Evolutionary conservation across 352 stramenopile genomes (phyloP), one percentile per base, ranked within the genome.

Genomic region (Phytophthora cryptogea): DNA sequence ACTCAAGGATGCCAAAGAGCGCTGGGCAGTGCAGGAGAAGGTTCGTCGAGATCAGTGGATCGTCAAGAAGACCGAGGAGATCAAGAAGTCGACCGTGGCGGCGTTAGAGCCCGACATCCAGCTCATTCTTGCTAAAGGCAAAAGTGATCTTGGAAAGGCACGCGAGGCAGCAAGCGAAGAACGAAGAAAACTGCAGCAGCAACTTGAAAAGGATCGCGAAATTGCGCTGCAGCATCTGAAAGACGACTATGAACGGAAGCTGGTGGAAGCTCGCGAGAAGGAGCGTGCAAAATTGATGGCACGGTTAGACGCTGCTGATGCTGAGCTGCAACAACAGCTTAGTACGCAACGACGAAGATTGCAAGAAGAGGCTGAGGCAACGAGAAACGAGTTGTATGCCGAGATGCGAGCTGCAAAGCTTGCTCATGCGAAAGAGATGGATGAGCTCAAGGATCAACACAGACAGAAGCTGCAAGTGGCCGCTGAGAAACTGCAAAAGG

Each of bases 21-120:
- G 76, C n/a, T 94, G 84, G 84, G 32, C 64, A 27, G 63, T 74
- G 2, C 78, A 90, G 48, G 84, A 94, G 45, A 91, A 90, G 42
- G 61, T 73, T 17, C 74, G 78, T 11, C 78, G 84, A 37, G 82
- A 92, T 30, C 78, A 94, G 44, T 94, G 82, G 84, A 86, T 93
- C 55, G 62, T 74, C 13, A 89, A 90, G 54, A 93, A 94, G 64
- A 94, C 82, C 1, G 84, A 90, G 39, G 84, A 94, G 60, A 91
- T 92, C 59, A 94, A 94, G 64, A 94, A 92, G 49, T 86, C 76
- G 30, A 92, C 84, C 0, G 75, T 94, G 16, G 80, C 86, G 42
- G 82, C 84, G 5, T 54, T 94, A 14, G 84, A 94, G 49, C 82
- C 84, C 0, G 82, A 94, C 47, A 90, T 94, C 45, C 84, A 94